These are phyloP conservation scores for Naumovozyma baii DNA, from an alignment of 805 yeast species.

Conservation along the genomic window DNA sequence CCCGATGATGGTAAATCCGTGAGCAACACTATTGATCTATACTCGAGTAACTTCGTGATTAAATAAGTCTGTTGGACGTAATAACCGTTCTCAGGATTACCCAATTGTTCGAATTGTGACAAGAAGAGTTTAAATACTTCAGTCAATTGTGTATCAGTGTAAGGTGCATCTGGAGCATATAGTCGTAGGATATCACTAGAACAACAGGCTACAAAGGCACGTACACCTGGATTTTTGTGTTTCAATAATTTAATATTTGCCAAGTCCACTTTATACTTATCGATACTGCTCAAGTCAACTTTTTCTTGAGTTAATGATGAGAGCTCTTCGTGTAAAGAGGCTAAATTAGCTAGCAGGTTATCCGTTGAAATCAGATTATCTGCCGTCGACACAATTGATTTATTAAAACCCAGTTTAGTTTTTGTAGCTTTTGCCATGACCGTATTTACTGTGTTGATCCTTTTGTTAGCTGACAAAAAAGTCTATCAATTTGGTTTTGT, in stretches of 20 bases:
- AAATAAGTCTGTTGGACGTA: conserved; percentile 55
- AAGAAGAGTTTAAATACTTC: conserved; percentile 60
- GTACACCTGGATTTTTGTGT: conserved; percentile 59
- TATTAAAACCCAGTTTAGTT: conserved; percentile 32
- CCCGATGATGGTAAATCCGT: conserved; percentile 64
- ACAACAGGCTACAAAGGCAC: conserved; percentile 62
- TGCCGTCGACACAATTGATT: conserved; percentile 47
- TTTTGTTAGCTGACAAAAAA: too few species aligned
- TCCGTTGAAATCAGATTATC: conserved; percentile 50
- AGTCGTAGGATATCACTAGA: conserved; percentile 65
- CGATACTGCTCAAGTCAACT: conserved; percentile 39
- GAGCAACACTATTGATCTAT: conserved; percentile 60
- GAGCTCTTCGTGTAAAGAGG: conserved; percentile 52
- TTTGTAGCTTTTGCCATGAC: conserved; percentile 1
- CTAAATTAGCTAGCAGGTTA: conserved; percentile 49
- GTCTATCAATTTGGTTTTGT: too few species aligned
- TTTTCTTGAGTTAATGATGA: conserved; percentile 52
- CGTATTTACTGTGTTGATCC: not conserved
- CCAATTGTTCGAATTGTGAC: conserved; percentile 47
- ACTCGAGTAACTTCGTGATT: conserved; percentile 61
- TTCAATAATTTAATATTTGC: conserved; percentile 47
- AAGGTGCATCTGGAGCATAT: conserved; percentile 88
- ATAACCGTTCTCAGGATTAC: conserved; percentile 49
- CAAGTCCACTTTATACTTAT: conserved; percentile 41
- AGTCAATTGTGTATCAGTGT: conserved; percentile 49